Evolutionary conservation across 2,329 filamentous ascomycete genomes (phyloP), one percentile per base, ranked within the genome.

Genomic region (Gnomoniopsis sp.): DNA sequence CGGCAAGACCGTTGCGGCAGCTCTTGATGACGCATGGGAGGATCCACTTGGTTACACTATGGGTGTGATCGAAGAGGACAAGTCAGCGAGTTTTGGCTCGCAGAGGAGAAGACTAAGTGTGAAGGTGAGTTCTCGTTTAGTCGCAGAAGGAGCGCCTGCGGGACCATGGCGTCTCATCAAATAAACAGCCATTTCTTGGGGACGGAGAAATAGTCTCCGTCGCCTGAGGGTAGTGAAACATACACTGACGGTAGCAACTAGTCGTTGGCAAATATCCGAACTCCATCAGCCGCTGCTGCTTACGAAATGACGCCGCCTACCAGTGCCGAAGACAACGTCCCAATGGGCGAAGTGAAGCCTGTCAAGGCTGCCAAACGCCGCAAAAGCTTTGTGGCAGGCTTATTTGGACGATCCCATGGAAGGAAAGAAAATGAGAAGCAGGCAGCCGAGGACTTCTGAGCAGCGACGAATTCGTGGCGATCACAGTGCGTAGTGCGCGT

Each of bases 1-100:
- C 55, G 88, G 90, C 12, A 86, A 78, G 63, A 96, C 90, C 0
- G 76, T 90, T 17, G 78, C 84, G 19, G 84, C 85, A 14, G 85
- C 90, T 65, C 84, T 91, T 49, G 84, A 89, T 55, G 82, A 85
- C 34, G 66, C 82, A 61, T 78, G 68, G 41, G 64, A 59, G 6
- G 30, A 41, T 17, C 21, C 44, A 14, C 63, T 33, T 43, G 33
- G 66, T 57, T 79, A 68, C 75, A 73, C 62, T 50, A 53, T 60
- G 48, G 55, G 58, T 41, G 49, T 66, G 67, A 41, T 64, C 66
- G 58, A 58, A 62, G 65, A 22, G 59, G 62, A 23, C 55, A 53
- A 46, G 30, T 41, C 47, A 26, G 26, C 22, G 38, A 59, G 48
- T 34, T 51, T 47, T 7, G 62, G 50, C 36, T 58, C 55, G 15